phyloP scores from a whole-genome alignment of 768 basidiomycete species.

The Boletus tylopilopsis region DNA sequence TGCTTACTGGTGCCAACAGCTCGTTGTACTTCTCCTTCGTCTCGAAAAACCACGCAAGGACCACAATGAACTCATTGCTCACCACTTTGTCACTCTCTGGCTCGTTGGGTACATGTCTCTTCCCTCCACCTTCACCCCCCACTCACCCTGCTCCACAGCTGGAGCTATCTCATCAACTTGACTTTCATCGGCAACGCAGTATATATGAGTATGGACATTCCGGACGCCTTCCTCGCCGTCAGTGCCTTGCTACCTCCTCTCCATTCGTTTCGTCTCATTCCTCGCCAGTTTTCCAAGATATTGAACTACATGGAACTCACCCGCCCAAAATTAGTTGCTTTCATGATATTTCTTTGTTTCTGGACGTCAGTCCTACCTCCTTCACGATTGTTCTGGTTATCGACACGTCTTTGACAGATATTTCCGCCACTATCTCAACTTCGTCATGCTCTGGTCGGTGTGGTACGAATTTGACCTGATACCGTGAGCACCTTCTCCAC shows the following conservation, averaged over 20 bases:
- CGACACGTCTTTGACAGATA: conserved; percentile 48
- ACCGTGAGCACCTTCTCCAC: conserved; percentile 51
- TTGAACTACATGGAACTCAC: conserved; percentile 82
- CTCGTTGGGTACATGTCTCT: conserved; percentile 64
- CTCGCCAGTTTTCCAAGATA: conserved; percentile 69
- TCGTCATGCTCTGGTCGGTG: conserved; percentile 83
- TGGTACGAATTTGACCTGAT: conserved; percentile 73
- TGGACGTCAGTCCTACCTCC: conserved; percentile 50
- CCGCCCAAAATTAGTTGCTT: conserved; percentile 57
- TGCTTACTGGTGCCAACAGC: conserved; percentile 93
- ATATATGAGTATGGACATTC: conserved; percentile 96
- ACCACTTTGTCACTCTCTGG: conserved; percentile 95
- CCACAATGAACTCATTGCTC: conserved; percentile 78
- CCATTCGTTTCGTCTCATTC: not conserved
- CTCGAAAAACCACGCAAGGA: conserved; percentile 97
- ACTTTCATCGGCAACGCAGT: conserved; percentile 89
- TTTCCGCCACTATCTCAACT: conserved; percentile 89
- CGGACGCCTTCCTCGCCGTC: conserved; percentile 85
- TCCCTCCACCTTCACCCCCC: not conserved
- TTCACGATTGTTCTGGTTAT: not conserved
- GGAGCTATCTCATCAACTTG: conserved; percentile 79
- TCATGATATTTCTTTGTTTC: conserved; percentile 53
- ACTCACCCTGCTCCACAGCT: conserved; percentile 40
- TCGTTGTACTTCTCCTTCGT: conserved; percentile 75
- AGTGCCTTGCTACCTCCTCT: conserved; percentile 23